Conservation (phyloP, 1,139 yeast genomes). For the Williopsis jadinii region DNA sequence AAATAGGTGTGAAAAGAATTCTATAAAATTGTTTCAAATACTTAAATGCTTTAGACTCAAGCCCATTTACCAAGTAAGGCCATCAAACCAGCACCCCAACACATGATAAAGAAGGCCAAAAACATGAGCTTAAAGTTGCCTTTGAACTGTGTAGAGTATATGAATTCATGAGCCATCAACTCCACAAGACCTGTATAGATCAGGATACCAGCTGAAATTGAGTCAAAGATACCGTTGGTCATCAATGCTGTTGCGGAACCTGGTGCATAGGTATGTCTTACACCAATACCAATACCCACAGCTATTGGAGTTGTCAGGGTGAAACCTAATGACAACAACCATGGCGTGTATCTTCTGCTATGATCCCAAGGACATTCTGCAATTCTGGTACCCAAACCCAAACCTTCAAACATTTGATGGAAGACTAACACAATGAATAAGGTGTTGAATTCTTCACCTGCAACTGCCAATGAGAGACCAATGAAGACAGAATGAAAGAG, state of each 20-base stretch:
- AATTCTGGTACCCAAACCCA: slow-evolving; percentile 84
- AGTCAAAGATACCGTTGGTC: slow-evolving; percentile 72
- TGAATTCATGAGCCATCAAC: slow-evolving; percentile 76
- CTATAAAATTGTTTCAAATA: no score
- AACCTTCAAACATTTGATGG: slow-evolving; percentile 91
- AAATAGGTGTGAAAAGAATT: neutral
- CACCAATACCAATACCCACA: slow-evolving; percentile 82
- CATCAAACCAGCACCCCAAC: slow-evolving; percentile 76
- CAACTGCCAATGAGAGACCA: slow-evolving; percentile 68
- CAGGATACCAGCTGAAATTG: slow-evolving; percentile 80
- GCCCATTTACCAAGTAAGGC: slow-evolving; percentile 89
- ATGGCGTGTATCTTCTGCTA: slow-evolving; percentile 44
- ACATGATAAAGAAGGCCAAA: slow-evolving; percentile 35
- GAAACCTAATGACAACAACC: slow-evolving; percentile 52
- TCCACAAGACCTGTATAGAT: slow-evolving; percentile 83
- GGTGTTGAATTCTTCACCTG: slow-evolving; percentile 69
- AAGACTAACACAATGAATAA: slow-evolving; percentile 76
- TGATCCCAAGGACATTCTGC: slow-evolving; percentile 61
- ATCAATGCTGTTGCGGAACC: slow-evolving; percentile 60
- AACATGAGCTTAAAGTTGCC: slow-evolving; percentile 27
- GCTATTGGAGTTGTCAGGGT: slow-evolving; percentile 79
- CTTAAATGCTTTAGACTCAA: slow-evolving; percentile 24
- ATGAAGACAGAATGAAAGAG: slow-evolving; percentile 77
- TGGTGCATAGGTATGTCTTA: slow-evolving; percentile 60
- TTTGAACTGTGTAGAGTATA: slow-evolving; percentile 59